Percentiles rank a stretch among this genome's conserved stretches.
Conservation (phyloP, 1,284 basidiomycete genomes). For the Neolentinus lepideus region DNA sequence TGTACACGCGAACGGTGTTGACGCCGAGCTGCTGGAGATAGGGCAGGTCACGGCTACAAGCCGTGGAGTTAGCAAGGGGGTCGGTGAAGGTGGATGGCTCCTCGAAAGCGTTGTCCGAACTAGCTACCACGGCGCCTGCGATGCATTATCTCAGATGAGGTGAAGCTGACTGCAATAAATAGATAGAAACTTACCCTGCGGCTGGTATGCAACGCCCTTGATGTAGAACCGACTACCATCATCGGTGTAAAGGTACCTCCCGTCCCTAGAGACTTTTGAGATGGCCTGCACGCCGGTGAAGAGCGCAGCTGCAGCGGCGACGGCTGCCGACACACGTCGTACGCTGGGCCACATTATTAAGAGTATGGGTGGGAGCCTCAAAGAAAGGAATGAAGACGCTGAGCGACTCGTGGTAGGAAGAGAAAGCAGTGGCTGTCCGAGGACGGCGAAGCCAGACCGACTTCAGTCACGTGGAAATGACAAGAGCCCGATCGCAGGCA, state of each 20-base stretch:
- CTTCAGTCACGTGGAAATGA: background rate
- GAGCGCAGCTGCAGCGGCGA: conserved; percentile 20
- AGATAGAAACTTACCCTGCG: conserved; percentile 50
- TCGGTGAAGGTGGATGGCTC: conserved; percentile 76
- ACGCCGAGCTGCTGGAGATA: conserved; percentile 65
- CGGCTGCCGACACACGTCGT: conserved; percentile 14
- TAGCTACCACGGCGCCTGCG: conserved; percentile 37
- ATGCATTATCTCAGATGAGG: background rate
- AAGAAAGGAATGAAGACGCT: conserved; percentile 13
- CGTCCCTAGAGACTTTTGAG: conserved; percentile 50
- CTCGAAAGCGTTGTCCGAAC: conserved; percentile 63
- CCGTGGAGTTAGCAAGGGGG: conserved; percentile 61
- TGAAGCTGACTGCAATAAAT: no score
- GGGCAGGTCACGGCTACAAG: conserved; percentile 76
- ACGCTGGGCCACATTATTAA: conserved; percentile 11
- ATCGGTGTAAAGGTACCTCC: conserved; percentile 74
- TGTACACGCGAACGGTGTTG: conserved; percentile 80
- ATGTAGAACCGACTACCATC: conserved; percentile 80
- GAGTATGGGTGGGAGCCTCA: background rate
- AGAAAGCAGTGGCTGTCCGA: conserved; percentile 5
- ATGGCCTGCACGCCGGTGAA: conserved; percentile 44
- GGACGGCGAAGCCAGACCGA: conserved; percentile 2
- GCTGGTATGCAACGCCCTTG: conserved; percentile 89
- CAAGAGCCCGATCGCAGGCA: background rate
- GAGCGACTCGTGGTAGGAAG: conserved; percentile 4